A percentile compares a stretch with the other conserved stretches of the same genome.
These are phyloP conservation scores for Yueomyces sinensis DNA, from an alignment of 805 yeast species.

Conservation along the genomic window DNA sequence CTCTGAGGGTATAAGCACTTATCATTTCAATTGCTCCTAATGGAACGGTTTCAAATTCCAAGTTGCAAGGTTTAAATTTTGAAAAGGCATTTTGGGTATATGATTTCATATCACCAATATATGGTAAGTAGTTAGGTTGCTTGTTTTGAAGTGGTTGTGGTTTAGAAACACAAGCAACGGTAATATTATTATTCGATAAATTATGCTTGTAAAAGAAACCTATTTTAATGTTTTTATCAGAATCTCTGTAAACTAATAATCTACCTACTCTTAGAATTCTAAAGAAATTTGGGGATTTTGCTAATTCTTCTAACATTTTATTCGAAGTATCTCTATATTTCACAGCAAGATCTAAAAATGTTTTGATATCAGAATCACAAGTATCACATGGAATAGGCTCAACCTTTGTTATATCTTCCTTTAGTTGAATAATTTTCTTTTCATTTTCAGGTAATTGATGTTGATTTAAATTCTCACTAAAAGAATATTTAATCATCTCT, in stretches of 20 bases:
- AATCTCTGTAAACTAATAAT: constrained; percentile 44
- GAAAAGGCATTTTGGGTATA: constrained; percentile 18
- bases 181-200: constrained; percentile 12
- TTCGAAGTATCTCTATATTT: constrained; percentile 34
- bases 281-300: constrained; percentile 34
- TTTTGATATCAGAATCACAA: constrained; percentile 30
- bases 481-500: constrained; percentile 94
- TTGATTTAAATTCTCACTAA: constrained; percentile 83
- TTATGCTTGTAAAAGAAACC: constrained; percentile 41
- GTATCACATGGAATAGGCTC: constrained; percentile 23
- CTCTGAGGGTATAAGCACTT: constrained; percentile 14
- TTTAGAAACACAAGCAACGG: constrained; percentile 23
- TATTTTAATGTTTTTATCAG: constrained; percentile 21
- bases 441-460: constrained; percentile 78
- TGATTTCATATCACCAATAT: constrained; percentile 16
- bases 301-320: constrained; percentile 34
- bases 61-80: constrained; percentile 21
- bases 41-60: constrained; percentile 16
- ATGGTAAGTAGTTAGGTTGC: constrained; percentile 25
- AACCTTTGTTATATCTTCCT: constrained; percentile 30
- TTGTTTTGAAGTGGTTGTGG: constrained; percentile 16
- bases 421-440: constrained; percentile 41
- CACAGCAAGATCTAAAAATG: constrained; percentile 31
- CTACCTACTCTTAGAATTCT: constrained; percentile 40
- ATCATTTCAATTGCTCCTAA: constrained; percentile 20